Base-by-base conservation (phyloP, 768 basidiomycete genomes). In the Termitomyces sp. region DNA sequence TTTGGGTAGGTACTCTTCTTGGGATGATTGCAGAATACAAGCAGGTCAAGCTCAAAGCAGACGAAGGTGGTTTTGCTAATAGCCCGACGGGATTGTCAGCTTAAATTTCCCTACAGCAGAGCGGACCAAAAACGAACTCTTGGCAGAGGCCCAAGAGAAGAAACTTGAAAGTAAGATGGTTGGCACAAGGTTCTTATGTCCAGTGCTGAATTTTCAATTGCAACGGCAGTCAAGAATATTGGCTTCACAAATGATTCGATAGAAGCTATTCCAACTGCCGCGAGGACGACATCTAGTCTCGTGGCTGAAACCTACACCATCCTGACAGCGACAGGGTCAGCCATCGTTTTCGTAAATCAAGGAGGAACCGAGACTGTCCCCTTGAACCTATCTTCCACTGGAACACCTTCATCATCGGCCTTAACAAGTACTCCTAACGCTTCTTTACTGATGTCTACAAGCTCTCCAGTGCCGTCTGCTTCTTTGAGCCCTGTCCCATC, bases 21-120 rank as follows among this genome's bases (percentile, higher is more conserved):
- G 56, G 57, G 4, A 35, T 60, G 52, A 54, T 60, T 54, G 59
- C 52, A 25, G 47, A 60, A 42, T 60, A 60, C 25, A 56, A 54
- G 30, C 52, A 60, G 40, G 44, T 54, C 25, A 60, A 54, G 23
- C 51, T 56, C 23, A 46, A 59, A 35, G 55, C 41, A 12, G 48
- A 50, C 5, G 12, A 57, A 51, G 56, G 56, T 60, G 28, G 5
- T 23, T 21, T 27, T 8, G 32, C 27, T 8, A 0, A 28, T 43
- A 1, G 11, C 30, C 14, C 10, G 7, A 50, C 16, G 8, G 14
- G 5, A 23, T 4, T 10, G 17, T 25, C 48, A 17, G 17, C 23
- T 49, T 5, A 37, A 5, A 11, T 25, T 17, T 37, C 16, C 10
- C 10, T 50, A 23, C 35, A 37, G 35, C 34, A 14, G 48, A 37